Percentiles rank a stretch among this genome's conserved stretches.
Evolutionary conservation across 768 basidiomycete species (phyloP).

Genomic region (Amanita rubescens): DNA sequence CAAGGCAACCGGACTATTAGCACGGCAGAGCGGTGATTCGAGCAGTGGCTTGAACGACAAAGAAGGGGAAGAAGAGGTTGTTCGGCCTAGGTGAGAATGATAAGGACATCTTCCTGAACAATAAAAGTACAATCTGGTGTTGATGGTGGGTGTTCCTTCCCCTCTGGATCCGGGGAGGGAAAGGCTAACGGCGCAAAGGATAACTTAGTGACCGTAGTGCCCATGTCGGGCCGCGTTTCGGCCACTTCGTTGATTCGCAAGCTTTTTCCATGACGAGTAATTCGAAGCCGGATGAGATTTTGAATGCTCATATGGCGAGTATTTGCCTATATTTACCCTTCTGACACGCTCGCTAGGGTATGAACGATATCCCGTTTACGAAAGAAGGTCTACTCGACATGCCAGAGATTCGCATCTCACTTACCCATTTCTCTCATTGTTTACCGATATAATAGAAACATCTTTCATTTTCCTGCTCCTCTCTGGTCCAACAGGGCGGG

Average conservation of each 20-base stretch:
- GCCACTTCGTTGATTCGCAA: constrained; percentile 92
- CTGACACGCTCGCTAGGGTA: constrained; percentile 37
- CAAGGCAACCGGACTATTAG: constrained; percentile 11
- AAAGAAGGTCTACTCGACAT: constrained; percentile 85
- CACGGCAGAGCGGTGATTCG: neutral
- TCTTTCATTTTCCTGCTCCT: constrained; percentile 77
- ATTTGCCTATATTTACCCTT: neutral
- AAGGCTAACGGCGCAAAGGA: too few relatives aligned
- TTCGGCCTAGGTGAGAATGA: too few relatives aligned
- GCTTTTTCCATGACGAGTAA: constrained; percentile 97
- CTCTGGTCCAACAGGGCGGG: too few relatives aligned
- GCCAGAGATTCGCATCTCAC: constrained; percentile 62
- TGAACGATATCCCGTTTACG: constrained; percentile 98
- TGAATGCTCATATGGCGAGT: constrained; percentile 72
- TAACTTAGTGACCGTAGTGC: constrained; percentile 97
- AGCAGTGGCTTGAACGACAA: neutral
- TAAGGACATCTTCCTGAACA: too few relatives aligned
- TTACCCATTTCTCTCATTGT: neutral
- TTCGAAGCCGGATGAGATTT: constrained; percentile 86
- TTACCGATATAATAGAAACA: constrained; percentile 54
- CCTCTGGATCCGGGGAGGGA: too few relatives aligned
- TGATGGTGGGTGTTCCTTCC: too few relatives aligned
- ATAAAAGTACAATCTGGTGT: constrained; percentile 91
- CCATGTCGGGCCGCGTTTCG: constrained; percentile 77
- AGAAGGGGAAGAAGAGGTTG: constrained; percentile 27